Base-by-base conservation (phyloP, 1,284 basidiomycete genomes). In the Neotropicomus parvogracilis region DNA sequence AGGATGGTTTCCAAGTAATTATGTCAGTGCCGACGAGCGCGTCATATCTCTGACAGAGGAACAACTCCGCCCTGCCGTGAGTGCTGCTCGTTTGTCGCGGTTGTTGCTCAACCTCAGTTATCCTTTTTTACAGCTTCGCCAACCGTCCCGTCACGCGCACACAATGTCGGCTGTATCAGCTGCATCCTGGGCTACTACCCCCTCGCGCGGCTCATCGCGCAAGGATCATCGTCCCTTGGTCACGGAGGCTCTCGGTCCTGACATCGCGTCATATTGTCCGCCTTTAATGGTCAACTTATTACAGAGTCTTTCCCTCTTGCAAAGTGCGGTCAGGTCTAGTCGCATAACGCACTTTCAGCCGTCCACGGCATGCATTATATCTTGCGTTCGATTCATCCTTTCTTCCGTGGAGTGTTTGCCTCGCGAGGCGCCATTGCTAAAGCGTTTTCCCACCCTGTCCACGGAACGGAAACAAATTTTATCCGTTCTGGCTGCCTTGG, bases 1-100 rank as follows among this genome's bases (percentile, higher is more conserved):
- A 58, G 97, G 97, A n/a, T 99, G 95, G 95, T 98, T 98, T 68
- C 95, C 95, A n/a, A 93, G 91, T 63, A 91, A 91, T 67, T 91
- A 91, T 69, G 87, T 89, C 49, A 83, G 81, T 55, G 70, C 75
- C 20, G 81, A 85, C 54, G 74, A 78, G 26, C 74, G 74, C 54
- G 71, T 75, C 16, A 75, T 78, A 10, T 60, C 75, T 32, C 51
- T 78, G 38, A 73, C 68, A 29, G 81, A 84, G 56, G 79, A 83
- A 53, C 75, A 77, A 44, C 55, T 68, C 48, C 62, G 58, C 50
- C 67, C 67, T 24, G 59, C 63, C 52, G 80, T 83, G 55, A 68
- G 79, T 70, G 17, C 32, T 45, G 45, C 45, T 52, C 29, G 20
- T 37, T 40, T 35, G 21, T 48, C 44, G 31, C 46, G 35, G 26